A percentile compares a stretch with the other conserved stretches of the same genome.
phyloP scores from a whole-genome alignment of 106 monocot genomes.

The Alisma plantagoaquatica region DNA sequence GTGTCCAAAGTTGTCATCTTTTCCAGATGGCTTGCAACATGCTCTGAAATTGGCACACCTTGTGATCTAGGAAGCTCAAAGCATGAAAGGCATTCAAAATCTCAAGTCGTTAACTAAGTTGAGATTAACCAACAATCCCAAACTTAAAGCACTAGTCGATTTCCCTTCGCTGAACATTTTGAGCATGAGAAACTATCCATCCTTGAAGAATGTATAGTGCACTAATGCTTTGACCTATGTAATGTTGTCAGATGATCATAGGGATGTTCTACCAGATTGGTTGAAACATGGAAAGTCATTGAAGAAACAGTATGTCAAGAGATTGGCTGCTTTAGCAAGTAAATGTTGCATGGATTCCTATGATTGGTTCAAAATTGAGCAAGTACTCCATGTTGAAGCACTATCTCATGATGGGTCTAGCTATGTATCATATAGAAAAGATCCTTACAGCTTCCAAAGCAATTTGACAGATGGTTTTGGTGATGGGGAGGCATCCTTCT shows the following conservation, averaged over 20 bases:
- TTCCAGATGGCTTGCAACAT: slow-evolving; percentile 16
- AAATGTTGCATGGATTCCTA: not conserved
- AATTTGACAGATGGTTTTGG: not conserved
- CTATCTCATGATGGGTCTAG: not conserved
- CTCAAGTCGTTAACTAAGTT: not conserved
- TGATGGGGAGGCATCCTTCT: no score
- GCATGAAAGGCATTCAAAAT: not conserved
- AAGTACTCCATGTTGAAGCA: slow-evolving; percentile 1
- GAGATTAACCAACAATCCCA: not conserved
- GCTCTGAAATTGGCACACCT: not conserved
- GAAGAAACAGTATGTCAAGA: not conserved
- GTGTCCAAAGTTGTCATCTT: slow-evolving; percentile 14
- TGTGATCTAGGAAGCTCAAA: not conserved
- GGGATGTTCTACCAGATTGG: slow-evolving; percentile 2
- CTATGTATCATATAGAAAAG: slow-evolving; percentile 8
- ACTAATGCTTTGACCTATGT: slow-evolving; percentile 1
- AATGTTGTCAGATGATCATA: not conserved
- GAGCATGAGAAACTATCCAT: slow-evolving; percentile 1
- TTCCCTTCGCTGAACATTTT: slow-evolving; percentile 5
- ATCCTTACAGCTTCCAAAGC: slow-evolving; percentile 2
- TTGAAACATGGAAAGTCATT: not conserved
- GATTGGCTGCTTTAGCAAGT: not conserved
- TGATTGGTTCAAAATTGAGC: slow-evolving; percentile 3
- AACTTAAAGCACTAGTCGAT: not conserved
- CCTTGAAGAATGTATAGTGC: not conserved